These are phyloP conservation scores for Termitomyces titanicus DNA, from an alignment of 768 basidiomycete genomes.

Conservation along the genomic window DNA sequence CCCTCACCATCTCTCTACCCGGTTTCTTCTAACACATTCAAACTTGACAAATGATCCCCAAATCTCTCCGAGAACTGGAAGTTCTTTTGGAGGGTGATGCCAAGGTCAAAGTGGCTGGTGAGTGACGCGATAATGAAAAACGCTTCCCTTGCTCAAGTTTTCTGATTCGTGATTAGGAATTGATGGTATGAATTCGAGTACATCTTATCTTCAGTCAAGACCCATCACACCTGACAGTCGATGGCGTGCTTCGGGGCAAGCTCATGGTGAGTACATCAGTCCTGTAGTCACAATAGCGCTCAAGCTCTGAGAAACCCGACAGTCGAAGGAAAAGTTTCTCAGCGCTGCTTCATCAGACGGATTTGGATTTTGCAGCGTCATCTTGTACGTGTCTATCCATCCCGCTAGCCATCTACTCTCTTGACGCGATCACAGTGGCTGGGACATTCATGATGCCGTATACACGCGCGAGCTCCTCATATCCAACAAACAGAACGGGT, in stretches of 20 bases:
- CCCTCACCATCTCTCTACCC: neutral
- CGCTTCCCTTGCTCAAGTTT: neutral
- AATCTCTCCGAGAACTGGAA: slow-evolving; percentile 55
- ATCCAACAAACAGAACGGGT: slow-evolving; percentile 90
- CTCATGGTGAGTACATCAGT: slow-evolving; percentile 56
- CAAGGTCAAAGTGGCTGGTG: slow-evolving; percentile 94
- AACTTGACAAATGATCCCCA: slow-evolving; percentile 3
- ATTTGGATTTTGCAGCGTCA: slow-evolving; percentile 91
- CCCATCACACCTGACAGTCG: slow-evolving; percentile 46
- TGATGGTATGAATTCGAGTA: slow-evolving; percentile 50
- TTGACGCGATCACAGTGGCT: slow-evolving; percentile 48
- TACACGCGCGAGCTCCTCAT: slow-evolving; percentile 86
- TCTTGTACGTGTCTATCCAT: slow-evolving; percentile 51
- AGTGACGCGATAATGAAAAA: slow-evolving; percentile 18
- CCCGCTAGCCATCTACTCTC: neutral
- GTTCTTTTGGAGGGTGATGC: slow-evolving; percentile 53
- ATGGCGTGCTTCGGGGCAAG: slow-evolving; percentile 94
- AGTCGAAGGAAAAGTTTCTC: slow-evolving; percentile 92
- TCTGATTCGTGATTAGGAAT: slow-evolving; percentile 34
- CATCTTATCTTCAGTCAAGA: neutral
- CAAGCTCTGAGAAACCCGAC: too few relatives aligned
- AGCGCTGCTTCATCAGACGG: slow-evolving; percentile 75
- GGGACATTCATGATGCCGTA: slow-evolving; percentile 89
- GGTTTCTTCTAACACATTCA: neutral
- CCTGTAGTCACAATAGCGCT: too few relatives aligned